phyloP scores from a whole-genome alignment of 2,329 filamentous ascomycete species.

The Trichoderma oligosporum region DNA sequence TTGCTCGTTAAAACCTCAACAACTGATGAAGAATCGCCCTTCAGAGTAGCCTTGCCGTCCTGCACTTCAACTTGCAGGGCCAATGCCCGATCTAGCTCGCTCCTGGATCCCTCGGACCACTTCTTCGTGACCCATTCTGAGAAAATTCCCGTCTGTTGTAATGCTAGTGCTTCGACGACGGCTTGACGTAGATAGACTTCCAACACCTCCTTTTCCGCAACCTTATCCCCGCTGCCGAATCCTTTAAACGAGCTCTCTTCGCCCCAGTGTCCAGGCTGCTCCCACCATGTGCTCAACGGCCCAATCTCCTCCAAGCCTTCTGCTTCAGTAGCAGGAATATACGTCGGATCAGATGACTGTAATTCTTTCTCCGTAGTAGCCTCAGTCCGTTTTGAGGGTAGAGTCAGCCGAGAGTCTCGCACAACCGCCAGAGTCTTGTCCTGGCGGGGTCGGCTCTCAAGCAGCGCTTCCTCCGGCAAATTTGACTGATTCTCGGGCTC shows the following conservation, averaged over 20 bases:
- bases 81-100: conserved; percentile 36
- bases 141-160: conserved; percentile 35
- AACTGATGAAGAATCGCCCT: conserved; percentile 37
- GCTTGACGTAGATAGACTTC: conserved; percentile 50
- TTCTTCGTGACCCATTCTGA: conserved; percentile 33
- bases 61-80: conserved; percentile 38
- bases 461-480: conserved; percentile 32
- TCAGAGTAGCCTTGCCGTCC: conserved; percentile 41
- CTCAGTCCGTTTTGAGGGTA: conserved; percentile 35
- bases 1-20: conserved; percentile 33
- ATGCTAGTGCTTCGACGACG: conserved; percentile 49
- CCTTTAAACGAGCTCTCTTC: conserved; percentile 42
- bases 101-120: conserved; percentile 32
- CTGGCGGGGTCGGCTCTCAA: conserved; percentile 22
- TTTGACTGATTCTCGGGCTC: conserved; percentile 30
- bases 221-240: conserved; percentile 41
- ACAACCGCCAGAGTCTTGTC: conserved; percentile 29
- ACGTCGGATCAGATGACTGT: conserved; percentile 34
- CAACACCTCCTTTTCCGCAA: conserved; percentile 43
- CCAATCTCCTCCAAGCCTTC: conserved; percentile 47
- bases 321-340: conserved; percentile 45
- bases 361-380: conserved; percentile 33
- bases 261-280: conserved; percentile 50
- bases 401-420: conserved; percentile 30
- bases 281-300: conserved; percentile 51